Base-by-base conservation (phyloP, 768 basidiomycete species). In the Daedaleopsis sinensis region DNA sequence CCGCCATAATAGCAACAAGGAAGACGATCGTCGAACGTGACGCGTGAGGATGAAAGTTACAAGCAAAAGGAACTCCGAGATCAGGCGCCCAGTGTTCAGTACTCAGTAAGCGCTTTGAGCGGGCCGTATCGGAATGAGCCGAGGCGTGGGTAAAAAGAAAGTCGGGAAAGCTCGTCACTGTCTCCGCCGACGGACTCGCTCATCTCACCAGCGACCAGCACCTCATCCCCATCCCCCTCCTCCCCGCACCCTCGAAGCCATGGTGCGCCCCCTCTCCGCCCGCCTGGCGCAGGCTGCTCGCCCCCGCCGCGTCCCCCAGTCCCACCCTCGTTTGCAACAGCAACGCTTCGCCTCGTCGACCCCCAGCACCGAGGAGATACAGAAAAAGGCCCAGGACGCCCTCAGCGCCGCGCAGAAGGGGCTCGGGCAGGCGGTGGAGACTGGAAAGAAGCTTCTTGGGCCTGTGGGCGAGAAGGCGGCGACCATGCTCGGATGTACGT, bases 311-410 rank as follows among this genome's bases (percentile, higher is more conserved):
- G 43, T 57, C 19, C 62, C 58, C 24, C 63, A 58, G 57, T 55
- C 59, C 53, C 32, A n/a, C 49, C 57, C 60, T 44, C 62, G 62
- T 51, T 44, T 59, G 39, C 64, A 54, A 53, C 61, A 62, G 54
- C 68, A 63, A 51, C 68, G 71, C 55, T 69, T 70, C 58, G 71
- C 71, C 55, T 70, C 67, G 27, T 65, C 67, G 50, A 65, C 68
- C 44, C 67, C 71, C 48, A 71, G 55, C 68, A 56, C 82, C 36
- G 81, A 84, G 65, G 74, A 78, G 7, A 74, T 86, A 1, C 84
- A 86, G 71, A 86, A 90, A 77, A 90, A 88, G 73, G 87, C 89
- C 7, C 85, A 90, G 74, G 87, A 91, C 55, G 79, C 83, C 44
- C 75, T 90, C 61, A 78, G 81, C 52, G 73, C 76, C 47, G 87